Base-by-base conservation (phyloP, 2,329 filamentous ascomycete species). In the Conoideocrella luteorostrata region DNA sequence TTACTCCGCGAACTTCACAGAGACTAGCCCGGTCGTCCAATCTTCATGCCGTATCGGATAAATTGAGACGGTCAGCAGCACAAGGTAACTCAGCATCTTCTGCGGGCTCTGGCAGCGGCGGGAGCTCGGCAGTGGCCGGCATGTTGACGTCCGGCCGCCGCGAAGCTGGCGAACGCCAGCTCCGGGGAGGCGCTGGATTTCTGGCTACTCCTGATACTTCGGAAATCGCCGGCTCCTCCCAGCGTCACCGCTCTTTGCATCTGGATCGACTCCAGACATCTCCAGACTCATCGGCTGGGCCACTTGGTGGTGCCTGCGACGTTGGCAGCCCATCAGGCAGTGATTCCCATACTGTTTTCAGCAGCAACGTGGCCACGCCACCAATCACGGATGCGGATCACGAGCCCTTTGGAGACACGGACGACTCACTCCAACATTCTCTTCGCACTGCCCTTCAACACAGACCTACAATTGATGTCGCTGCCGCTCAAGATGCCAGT, bases 401-500 rank as follows among this genome's bases (percentile, higher is more conserved):
- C 10, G 83, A 85, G 50, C 75, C 78, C 9, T 74, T 79, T 48
- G 66, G 65, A 18, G 73, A 77, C 38, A 56, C 62, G 5, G 73
- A 77, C 50, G 71, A 75, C 37, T 67, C 70, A 11, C 62, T 77
- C 13, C 67, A 70, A 43, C 66, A 65, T 56, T 67, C 66, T 18
- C 59, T 71, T 45, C 65, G 70, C 28, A 67, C 68, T 52, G 68
- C 68, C 51, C 65, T 71, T 41, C 74, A 68, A 48, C 68, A 69
- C 36, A 63, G 74, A 23, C 71, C 77, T 20, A 68, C 67, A 38
- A 72, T 90, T 39, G 82, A 89, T 56, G 84, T 81, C 37, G 75
- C 84, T 43, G 79, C 82, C 45, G 82, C 84, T 30, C 86, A 93
- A 61, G 91, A 96, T 69, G 88, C 88, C 51, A 96, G 88, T 65